Base-by-base conservation (phyloP, 2,329 filamentous ascomycete genomes). In the Ilyonectria robusta region DNA sequence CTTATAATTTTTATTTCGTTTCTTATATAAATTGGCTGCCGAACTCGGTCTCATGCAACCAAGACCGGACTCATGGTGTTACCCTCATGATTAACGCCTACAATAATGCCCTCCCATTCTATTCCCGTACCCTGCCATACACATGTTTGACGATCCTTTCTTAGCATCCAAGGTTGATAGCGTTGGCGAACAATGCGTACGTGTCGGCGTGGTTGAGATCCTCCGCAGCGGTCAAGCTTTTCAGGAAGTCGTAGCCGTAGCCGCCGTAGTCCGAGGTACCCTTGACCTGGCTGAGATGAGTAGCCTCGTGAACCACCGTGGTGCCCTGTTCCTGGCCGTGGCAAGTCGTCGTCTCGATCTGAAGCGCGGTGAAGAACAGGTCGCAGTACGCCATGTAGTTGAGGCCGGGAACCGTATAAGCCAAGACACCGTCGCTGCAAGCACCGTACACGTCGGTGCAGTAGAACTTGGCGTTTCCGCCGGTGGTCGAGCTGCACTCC, bases 191-290 rank as follows among this genome's bases (percentile, higher is more conserved):
- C 48, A 75, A 42, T 11, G 73, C 67, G 29, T 75, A 75, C 0
- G 85, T 87, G 75, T 93, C 91, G n/a, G 91, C 91, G 69, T 93
- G 91, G 72, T 85, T 82, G 9, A 92, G 75, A 56, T 89, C 89
- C 74, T 87, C 78, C 4, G 77, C 72, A 0, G 82, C 82, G 6
- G 79, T 82, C 68, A 92, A 77, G 6, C 79, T 74, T 15, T 78
- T 71, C 66, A 89, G 86, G 54, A 88, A 89, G 47, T 80, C 82
- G 63, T 88, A 84, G 3, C 82, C 77, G 72, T 91, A 92, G 31
- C 88, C 89, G 29, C 82, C 86, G 59, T 86, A 81, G 74, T 93
- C 91, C 2, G 84, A 77, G 2, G 90, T 92, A 9, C 89, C 88
- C 62, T 87, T 88, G 68, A 79, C 80, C 84, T 76, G 85, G 79